Evolutionary conservation across 2,329 filamentous ascomycete genomes (phyloP), one percentile per base, ranked within the genome.

Genomic region (Cladobotryum protrusum): DNA sequence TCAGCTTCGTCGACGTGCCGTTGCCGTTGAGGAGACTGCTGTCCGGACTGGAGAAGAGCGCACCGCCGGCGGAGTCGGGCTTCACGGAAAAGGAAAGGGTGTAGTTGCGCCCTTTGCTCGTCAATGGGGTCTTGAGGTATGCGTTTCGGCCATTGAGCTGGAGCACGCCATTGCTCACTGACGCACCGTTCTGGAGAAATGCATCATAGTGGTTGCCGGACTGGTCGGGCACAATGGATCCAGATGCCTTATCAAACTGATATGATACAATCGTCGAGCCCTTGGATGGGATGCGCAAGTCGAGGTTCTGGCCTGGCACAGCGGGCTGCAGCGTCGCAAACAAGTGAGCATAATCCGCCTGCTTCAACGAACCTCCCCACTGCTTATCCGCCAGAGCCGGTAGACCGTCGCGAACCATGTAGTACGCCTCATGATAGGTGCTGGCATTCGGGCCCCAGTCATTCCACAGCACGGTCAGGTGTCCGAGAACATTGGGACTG

Each of bases 21-120:
- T 54, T 50, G 29, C 46, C 52, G 15, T 48, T 48, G 18, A 52
- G 41, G 2, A 55, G 47, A 24, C 41, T 52, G 18, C 48, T 52
- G 20, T 54, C 48, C 3, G 51, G 53, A 12, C 52, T 46, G 2
- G 49, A 50, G 20, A 55, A 54, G 15, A 55, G 52, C 24, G 34
- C 42, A 5, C 53, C 53, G n/a, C 49, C 48, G 9, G 33, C n/a
- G n/a, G 35, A 40, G 12, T 44, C 43, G 2, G 53, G 53, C 9
- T 56, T 60, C 1, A 77, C 57, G 1, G 67, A 64, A 13, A 82
- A 68, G 0, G 72, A 67, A 1, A 82, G 67, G 0, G 73, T 79
- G 60, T 82, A 82, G 57, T 80, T 68, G 51, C 76, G 69, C 3
- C 79, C 79, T 58, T 82, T 83, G 43, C 73, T 76, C 0, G 62